A percentile compares a stretch with the other conserved stretches of the same genome.
Evolutionary conservation across 2,329 filamentous ascomycete genomes (phyloP).

Genomic region (Scedosporium aurantiacum): DNA sequence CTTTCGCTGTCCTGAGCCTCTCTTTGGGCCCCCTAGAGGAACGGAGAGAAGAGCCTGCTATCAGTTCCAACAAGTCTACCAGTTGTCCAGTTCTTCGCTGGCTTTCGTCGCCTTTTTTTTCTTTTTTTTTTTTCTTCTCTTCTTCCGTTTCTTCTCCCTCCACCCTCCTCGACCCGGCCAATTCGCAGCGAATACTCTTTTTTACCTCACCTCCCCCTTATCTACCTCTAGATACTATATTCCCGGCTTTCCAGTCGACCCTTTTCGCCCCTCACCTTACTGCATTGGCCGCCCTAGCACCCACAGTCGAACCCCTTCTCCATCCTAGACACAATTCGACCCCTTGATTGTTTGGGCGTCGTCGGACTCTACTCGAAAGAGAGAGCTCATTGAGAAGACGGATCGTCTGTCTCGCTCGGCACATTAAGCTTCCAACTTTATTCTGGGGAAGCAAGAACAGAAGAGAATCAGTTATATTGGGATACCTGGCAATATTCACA

Average conservation of each 20-base stretch:
- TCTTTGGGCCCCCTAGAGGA: background rate
- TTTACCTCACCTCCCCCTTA: background rate
- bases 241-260: background rate
- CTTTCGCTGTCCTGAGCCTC: slow-evolving; percentile 20
- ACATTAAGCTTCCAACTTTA: background rate
- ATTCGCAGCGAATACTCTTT: background rate
- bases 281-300: background rate
- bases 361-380: background rate
- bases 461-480: background rate
- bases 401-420: background rate
- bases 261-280: background rate
- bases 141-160: background rate
- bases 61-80: slow-evolving; percentile 5
- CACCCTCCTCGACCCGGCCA: background rate
- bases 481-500: background rate
- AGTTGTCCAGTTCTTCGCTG: background rate
- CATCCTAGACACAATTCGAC: background rate
- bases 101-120: background rate
- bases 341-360: background rate
- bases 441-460: background rate
- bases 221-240: background rate
- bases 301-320: background rate
- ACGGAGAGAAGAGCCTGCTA: slow-evolving; percentile 6
- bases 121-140: background rate
- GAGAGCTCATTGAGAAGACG: background rate